phyloP scores from a whole-genome alignment of 176 grass and related monocot genomes.

The Ampelocalamus luodianensis region DNA sequence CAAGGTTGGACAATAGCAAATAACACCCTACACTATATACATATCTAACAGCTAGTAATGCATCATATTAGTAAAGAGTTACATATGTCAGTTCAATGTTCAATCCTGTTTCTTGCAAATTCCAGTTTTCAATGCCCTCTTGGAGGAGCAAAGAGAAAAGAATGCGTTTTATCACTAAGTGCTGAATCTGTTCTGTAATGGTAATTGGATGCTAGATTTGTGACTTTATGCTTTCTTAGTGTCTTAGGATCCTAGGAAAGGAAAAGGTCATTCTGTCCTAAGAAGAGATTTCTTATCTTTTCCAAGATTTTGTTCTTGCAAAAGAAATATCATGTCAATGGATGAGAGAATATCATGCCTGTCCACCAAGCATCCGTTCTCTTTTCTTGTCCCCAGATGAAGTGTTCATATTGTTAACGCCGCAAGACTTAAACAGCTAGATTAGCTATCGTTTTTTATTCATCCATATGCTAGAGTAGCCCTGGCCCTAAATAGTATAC shows the following conservation, averaged over 20 bases:
- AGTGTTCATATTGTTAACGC: not conserved
- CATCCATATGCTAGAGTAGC: not conserved
- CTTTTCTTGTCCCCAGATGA: not conserved
- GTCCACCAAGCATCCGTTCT: not conserved
- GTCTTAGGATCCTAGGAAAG: constrained; percentile 2
- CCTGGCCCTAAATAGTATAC: no score
- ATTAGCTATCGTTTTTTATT: not conserved
- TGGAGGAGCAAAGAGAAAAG: not conserved
- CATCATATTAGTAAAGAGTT: no score
- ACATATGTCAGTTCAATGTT: no score
- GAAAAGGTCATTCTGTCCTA: constrained; percentile 1
- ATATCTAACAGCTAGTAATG: no score
- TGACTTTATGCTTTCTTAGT: constrained; percentile 7
- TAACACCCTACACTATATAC: no score
- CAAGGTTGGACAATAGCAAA: no score
- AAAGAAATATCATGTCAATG: not conserved
- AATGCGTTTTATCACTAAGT: not conserved
- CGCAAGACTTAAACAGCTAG: not conserved
- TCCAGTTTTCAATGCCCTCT: not conserved
- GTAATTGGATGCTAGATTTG: constrained; percentile 40
- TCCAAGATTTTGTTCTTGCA: constrained; percentile 37
- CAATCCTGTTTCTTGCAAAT: not conserved
- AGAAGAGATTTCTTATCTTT: constrained; percentile 13
- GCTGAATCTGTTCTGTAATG: constrained; percentile 42
- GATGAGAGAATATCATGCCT: not conserved